Conservation (phyloP, 331 rosid genomes). For the Rhamnella rubrinervis region DNA sequence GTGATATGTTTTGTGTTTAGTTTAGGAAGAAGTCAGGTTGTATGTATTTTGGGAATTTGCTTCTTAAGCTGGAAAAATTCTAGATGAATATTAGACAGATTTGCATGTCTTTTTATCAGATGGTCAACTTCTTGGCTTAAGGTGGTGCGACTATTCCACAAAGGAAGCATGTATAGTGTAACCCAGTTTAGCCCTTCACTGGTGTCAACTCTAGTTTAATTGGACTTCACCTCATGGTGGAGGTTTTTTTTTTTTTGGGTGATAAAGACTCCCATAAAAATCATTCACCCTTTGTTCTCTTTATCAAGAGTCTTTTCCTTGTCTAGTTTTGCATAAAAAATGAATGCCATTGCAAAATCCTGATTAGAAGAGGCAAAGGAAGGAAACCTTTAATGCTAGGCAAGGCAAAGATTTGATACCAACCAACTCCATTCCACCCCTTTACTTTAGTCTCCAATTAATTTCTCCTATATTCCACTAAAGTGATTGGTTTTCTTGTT, state of each 20-base stretch:
- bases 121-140: constrained; percentile 1
- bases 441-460: not conserved
- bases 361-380: not conserved
- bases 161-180: not conserved
- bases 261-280: not conserved
- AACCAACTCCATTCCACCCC: not conserved
- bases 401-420: not conserved
- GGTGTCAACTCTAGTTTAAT: not conserved
- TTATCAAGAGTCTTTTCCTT: too few relatives aligned
- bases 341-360: not conserved
- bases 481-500: not conserved
- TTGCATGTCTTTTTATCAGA: not conserved
- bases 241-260: not conserved
- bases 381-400: not conserved
- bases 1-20: not conserved
- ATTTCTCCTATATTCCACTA: not conserved
- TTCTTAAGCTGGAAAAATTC: not conserved
- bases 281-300: not conserved
- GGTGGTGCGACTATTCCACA: not conserved
- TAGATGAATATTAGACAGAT: not conserved
- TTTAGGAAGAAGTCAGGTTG: not conserved
- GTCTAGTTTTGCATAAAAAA: not conserved
- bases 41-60: not conserved
- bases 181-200: not conserved
- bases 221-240: not conserved